These are phyloP conservation scores for Lipomyces spencermartinsiae DNA, from an alignment of 805 yeast genomes.

Conservation along the genomic window DNA sequence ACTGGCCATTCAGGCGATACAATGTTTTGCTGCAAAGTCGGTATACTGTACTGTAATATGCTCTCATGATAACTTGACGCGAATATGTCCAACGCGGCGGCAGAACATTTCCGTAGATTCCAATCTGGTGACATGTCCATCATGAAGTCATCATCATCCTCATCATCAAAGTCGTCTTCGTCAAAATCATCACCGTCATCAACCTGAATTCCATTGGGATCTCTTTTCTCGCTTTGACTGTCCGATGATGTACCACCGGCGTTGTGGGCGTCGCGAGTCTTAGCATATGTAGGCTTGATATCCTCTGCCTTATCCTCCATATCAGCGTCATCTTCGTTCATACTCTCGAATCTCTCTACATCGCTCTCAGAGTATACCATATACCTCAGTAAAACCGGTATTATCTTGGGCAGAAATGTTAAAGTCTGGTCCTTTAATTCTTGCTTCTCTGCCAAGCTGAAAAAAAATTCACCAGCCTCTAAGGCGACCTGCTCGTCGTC, in stretches of 20 bases:
- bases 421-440: constrained; percentile 52
- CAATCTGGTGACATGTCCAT: constrained; percentile 60
- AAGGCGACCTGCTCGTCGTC: constrained; percentile 76
- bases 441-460: constrained; percentile 74
- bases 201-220: constrained; percentile 29
- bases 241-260: constrained; percentile 7
- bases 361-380: constrained; percentile 92
- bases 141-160: constrained; percentile 65
- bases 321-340: constrained; percentile 78
- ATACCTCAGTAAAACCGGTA: constrained; percentile 78
- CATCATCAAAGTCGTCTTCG: constrained; percentile 72
- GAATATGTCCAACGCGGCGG: constrained; percentile 86
- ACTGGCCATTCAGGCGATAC: constrained; percentile 80
- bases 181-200: constrained; percentile 55
- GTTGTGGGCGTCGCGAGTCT: constrained; percentile 56
- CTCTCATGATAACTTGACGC: constrained; percentile 71
- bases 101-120: constrained; percentile 92
- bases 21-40: constrained; percentile 74
- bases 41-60: constrained; percentile 71
- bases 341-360: constrained; percentile 63
- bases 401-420: constrained; percentile 63
- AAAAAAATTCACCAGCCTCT: constrained; percentile 91
- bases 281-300: constrained; percentile 80
- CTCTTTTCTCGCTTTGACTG: constrained; percentile 30
- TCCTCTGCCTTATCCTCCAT: constrained; percentile 87